Base-by-base conservation (phyloP, 805 yeast genomes). In the Priceomyces melissophilus region DNA sequence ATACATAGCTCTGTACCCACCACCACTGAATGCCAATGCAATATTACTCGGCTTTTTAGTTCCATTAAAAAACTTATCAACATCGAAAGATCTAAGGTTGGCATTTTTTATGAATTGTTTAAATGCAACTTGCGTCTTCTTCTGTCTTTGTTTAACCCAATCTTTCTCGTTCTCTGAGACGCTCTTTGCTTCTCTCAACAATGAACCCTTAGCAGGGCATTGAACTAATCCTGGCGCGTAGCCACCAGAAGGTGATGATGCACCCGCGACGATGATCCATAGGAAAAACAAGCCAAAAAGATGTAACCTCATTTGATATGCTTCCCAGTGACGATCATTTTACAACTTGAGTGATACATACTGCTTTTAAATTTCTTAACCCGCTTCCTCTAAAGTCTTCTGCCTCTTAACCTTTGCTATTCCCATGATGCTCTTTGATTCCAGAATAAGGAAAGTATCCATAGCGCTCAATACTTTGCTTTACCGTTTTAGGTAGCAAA, bases 1-100 rank as follows among this genome's bases (percentile, higher is more conserved):
- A 34, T 88, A 64, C 87, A 70, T 63, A 12, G 71, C 65, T 39
- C 73, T 51, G 45, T 67, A 68, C 2, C 72, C 67, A 11, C 73
- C 73, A 2, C 73, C 73, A 8, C 65, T 53, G 41, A 68, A 59
- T 3, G 73, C 70, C 15, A 68, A 42, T 3, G 66, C 74, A 13
- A 68, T 55, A 12, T 46, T 53, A 4, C 47, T 37, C 10, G 39
- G 34, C 25, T 42, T 44, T n/a, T 54, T 40, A 8, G 40, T 13
- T 33, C 43, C 42, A 10, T 42, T 15, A 26, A 61, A 34, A 36
- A 61, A 60, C 26, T 43, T 43, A 13, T 47, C 53, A 3, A 53
- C 54, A 39, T 60, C 50, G 33, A 55, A 53, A 36, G 49, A 52
- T 4, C 50, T 42, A 26, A 63, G 38, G 16, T 55, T 58, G 11